phyloP scores from a whole-genome alignment of 2,329 filamentous ascomycete genomes.

The Botrytis paeoniae region DNA sequence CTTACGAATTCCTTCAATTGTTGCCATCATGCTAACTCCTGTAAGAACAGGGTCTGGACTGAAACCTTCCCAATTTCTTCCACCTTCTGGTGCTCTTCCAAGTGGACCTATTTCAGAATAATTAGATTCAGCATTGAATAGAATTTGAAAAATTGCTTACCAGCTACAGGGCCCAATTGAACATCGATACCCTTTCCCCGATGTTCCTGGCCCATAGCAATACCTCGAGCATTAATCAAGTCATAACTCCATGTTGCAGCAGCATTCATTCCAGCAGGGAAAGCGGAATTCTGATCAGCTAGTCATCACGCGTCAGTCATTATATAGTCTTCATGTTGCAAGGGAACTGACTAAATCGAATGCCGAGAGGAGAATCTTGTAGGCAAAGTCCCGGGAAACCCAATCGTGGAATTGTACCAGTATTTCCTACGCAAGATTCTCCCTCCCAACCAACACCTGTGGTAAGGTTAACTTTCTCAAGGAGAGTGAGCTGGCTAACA shows the following conservation, averaged over 20 bases:
- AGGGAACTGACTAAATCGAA: conserved; percentile 42
- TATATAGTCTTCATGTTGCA: conserved; percentile 33
- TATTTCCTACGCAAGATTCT: conserved; percentile 37
- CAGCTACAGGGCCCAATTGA: conserved; percentile 72
- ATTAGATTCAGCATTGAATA: too few species aligned
- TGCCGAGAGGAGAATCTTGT: conserved; percentile 37
- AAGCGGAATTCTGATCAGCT: conserved; percentile 71
- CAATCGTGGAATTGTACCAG: conserved; percentile 36
- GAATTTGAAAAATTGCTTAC: background rate
- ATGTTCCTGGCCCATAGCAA: conserved; percentile 68
- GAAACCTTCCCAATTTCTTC: conserved; percentile 68
- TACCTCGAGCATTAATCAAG: conserved; percentile 65
- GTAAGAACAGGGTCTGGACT: conserved; percentile 74
- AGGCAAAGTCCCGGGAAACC: conserved; percentile 36
- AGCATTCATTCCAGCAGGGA: conserved; percentile 72
- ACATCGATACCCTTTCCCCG: conserved; percentile 71
- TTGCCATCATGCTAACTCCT: conserved; percentile 67
- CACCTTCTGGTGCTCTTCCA: conserved; percentile 65
- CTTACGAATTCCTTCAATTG: conserved; percentile 64
- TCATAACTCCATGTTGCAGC: conserved; percentile 74
- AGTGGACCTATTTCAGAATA: conserved; percentile 41
- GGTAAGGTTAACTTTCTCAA: conserved; percentile 90
- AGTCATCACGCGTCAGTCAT: conserved; percentile 40
- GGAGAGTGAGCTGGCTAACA: conserved; percentile 72
- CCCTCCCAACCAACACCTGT: conserved; percentile 61